Evolutionary conservation across 208 protist species (phyloP).

Genomic region (Trichomonas gallinae): DNA sequence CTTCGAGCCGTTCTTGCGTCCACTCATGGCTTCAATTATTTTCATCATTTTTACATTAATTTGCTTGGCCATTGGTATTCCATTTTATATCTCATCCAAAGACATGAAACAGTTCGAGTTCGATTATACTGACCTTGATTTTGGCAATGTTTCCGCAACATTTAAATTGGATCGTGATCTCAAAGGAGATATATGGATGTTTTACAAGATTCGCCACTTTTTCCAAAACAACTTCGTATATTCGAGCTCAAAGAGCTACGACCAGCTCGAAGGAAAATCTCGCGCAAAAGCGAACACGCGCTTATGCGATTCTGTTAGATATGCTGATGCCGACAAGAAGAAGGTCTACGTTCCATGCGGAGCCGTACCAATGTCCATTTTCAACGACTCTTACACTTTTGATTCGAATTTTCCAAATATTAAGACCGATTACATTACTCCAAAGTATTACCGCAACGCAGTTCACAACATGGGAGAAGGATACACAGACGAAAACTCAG

Average conservation of each 20-base stretch:
- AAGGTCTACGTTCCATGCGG: neutral
- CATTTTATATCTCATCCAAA: neutral
- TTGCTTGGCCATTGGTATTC: neutral
- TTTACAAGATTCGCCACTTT: neutral
- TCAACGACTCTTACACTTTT: neutral
- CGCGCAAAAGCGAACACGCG: too few species aligned
- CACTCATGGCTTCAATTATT: neutral
- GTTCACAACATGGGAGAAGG: neutral
- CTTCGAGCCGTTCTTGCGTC: neutral
- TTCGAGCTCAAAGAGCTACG: neutral
- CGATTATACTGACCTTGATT: neutral
- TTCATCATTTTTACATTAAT: neutral
- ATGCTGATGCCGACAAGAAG: neutral
- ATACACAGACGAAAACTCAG: neutral
- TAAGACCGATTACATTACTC: neutral
- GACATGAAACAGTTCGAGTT: neutral
- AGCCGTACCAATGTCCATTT: neutral
- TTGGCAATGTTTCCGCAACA: neutral
- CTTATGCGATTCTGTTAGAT: neutral
- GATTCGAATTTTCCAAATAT: neutral
- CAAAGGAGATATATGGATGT: neutral
- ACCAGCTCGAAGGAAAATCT: neutral
- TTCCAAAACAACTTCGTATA: slow-evolving; percentile 8
- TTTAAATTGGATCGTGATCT: neutral
- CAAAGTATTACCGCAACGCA: neutral